Conservation (phyloP, 768 basidiomycete species). For the Auriscalpium vulgare region DNA sequence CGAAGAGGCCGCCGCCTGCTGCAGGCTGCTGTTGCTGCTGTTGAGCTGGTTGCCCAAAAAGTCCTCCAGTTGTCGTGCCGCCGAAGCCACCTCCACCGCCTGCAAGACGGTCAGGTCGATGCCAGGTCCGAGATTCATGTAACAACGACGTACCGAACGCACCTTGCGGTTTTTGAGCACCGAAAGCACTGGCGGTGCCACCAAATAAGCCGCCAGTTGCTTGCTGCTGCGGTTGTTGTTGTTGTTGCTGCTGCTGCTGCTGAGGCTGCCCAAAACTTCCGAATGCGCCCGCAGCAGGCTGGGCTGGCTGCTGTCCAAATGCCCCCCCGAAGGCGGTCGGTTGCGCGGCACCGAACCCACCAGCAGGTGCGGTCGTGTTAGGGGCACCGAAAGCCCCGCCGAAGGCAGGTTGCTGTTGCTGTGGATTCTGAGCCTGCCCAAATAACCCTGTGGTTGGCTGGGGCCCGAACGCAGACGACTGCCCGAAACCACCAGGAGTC, state of each 20-base stretch:
- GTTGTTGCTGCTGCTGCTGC: slow-evolving; percentile 17
- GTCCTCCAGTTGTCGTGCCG: slow-evolving; percentile 11
- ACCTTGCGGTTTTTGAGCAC: slow-evolving; percentile 12
- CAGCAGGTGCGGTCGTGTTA: slow-evolving; percentile 15
- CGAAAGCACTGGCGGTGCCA: too few species aligned
- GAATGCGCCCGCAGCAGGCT: slow-evolving; percentile 17
- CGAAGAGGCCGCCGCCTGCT: slow-evolving; percentile 24
- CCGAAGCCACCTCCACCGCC: slow-evolving; percentile 9
- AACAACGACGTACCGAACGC: slow-evolving; percentile 6
- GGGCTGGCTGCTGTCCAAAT: slow-evolving; percentile 25
- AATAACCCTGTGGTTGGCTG: slow-evolving; percentile 21
- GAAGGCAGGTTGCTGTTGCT: slow-evolving; percentile 19
- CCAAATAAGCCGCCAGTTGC: slow-evolving; percentile 18
- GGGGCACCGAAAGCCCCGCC: slow-evolving; percentile 7
- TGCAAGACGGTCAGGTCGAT: not conserved
- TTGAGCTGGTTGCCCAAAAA: slow-evolving; percentile 20
- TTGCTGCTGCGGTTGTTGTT: not conserved
- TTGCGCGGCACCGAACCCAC: slow-evolving; percentile 20
- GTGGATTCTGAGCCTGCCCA: slow-evolving; percentile 21
- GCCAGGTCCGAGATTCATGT: too few species aligned
- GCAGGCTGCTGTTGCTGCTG: slow-evolving; percentile 26
- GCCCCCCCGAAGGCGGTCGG: not conserved
- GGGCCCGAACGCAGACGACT: slow-evolving; percentile 25
- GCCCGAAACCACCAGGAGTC: slow-evolving; percentile 21
- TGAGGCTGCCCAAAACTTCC: slow-evolving; percentile 29